phyloP scores from a whole-genome alignment of 2,329 filamentous ascomycete species.

The Alternaria longipes region DNA sequence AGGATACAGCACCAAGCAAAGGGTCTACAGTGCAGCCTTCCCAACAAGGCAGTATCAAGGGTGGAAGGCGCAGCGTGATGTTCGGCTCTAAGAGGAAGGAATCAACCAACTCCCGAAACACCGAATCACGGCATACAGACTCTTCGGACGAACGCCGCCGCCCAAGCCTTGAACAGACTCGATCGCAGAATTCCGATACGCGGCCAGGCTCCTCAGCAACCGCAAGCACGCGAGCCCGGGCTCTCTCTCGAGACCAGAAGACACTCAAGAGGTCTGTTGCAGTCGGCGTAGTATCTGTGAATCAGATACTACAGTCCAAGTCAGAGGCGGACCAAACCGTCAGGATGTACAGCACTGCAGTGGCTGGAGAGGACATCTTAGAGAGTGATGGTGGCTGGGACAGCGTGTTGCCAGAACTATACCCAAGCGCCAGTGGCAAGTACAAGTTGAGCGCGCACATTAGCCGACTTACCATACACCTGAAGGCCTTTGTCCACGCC shows the following conservation, averaged over 20 bases:
- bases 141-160: conserved; percentile 30
- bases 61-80: conserved; percentile 66
- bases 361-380: conserved; percentile 39
- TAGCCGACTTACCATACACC: conserved; percentile 79
- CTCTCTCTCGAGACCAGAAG: conserved; percentile 56
- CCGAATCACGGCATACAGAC: conserved; percentile 23
- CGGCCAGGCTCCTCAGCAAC: conserved; percentile 43
- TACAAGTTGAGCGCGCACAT: conserved; percentile 77
- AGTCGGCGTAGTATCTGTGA: conserved; percentile 79
- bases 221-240: conserved; percentile 37
- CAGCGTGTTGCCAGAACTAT: conserved; percentile 69
- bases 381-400: conserved; percentile 74
- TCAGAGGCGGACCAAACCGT: conserved; percentile 79
- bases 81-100: conserved; percentile 70
- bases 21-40: conserved; percentile 39
- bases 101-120: conserved; percentile 36
- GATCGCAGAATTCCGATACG: conserved; percentile 33
- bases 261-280: conserved; percentile 75
- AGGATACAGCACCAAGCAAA: conserved; percentile 39
- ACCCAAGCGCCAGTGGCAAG: conserved; percentile 75
- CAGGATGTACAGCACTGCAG: conserved; percentile 75
- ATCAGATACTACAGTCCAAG: conserved; percentile 74
- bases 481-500: conserved; percentile 78
- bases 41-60: conserved; percentile 50
- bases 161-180: conserved; percentile 36